These are phyloP conservation scores for Calonectria pauciramosa DNA, from an alignment of 2,329 filamentous ascomycete species.

Conservation along the genomic window DNA sequence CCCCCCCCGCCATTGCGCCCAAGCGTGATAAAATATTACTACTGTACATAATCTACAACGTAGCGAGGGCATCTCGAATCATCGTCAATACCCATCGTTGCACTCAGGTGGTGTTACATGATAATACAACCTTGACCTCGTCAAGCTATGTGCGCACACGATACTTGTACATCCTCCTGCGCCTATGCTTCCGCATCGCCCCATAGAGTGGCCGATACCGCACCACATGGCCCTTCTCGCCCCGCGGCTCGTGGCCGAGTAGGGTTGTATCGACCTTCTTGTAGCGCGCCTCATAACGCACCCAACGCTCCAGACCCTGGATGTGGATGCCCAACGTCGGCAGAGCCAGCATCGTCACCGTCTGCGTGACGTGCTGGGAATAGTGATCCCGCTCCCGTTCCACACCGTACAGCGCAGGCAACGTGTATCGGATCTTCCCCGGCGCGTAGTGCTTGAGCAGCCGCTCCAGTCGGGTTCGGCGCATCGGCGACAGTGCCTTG, in stretches of 20 bases:
- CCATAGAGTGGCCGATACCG: slow-evolving; percentile 29
- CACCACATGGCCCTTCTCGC: slow-evolving; percentile 22
- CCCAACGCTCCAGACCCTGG: slow-evolving; percentile 62
- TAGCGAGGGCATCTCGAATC: slow-evolving; percentile 13
- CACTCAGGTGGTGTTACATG: slow-evolving; percentile 18
- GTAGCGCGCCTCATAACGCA: slow-evolving; percentile 65
- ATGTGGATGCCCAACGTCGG: slow-evolving; percentile 65
- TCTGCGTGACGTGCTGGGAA: slow-evolving; percentile 41
- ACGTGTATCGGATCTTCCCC: slow-evolving; percentile 67
- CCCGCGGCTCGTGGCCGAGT: slow-evolving; percentile 46
- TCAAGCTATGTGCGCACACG: slow-evolving; percentile 22
- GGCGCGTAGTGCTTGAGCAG: slow-evolving; percentile 65
- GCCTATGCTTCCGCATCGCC: slow-evolving; percentile 27
- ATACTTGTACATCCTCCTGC: slow-evolving; percentile 36
- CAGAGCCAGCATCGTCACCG: slow-evolving; percentile 63
- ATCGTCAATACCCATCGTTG: background rate
- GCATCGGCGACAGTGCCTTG: slow-evolving; percentile 53
- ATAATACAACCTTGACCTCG: slow-evolving; percentile 13
- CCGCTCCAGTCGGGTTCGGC: slow-evolving; percentile 53
- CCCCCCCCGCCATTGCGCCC: background rate
- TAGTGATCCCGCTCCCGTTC: slow-evolving; percentile 49
- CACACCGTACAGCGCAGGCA: slow-evolving; percentile 67
- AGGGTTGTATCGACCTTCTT: slow-evolving; percentile 61
- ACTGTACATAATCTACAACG: slow-evolving; percentile 12
- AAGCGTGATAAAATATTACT: background rate